Base-by-base conservation (phyloP, 495 filamentous ascomycete species). In the Aspergillus leporis region DNA sequence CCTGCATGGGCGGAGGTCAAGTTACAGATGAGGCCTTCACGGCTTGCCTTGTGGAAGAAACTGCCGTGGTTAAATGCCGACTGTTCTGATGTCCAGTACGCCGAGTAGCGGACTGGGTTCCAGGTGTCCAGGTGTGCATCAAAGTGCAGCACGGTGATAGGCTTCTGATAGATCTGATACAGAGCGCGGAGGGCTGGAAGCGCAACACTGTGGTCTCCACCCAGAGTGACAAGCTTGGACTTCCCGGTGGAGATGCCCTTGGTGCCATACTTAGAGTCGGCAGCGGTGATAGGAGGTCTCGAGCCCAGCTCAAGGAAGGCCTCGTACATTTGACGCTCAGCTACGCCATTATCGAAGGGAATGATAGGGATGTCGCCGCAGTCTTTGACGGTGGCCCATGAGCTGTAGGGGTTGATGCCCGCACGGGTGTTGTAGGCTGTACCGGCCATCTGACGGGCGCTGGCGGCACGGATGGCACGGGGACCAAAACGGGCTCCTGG, bases 41-140 rank as follows among this genome's bases (percentile, higher is more conserved):
- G 82, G 48, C 83, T 84, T 3, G 91, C 90, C 50, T 91, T 80
- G 84, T 89, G 90, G 79, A 95, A 94, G 84, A 93, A 92, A 49
- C 80, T 87, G 4, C 91, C 90, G 70, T 95, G 91, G 66, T 86
- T 93, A 75, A 93, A 95, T 58, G 84, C 79, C 9, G 83, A 78
- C 66, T 90, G 89, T 66, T 84, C 80, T 13, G 79, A 82, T 8
- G 78, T 71, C 90, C 91, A 95, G 53, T 85, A 85, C 14, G 82
- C 85, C 0, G 88, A 86, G 71, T 93, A 93, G 56, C 87, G 88
- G 13, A 81, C 83, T 0, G 91, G 91, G 66, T 91, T 85, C 90
- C 90, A 93, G 5, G 91, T 94, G 67, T 95, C 91, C 0, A 90
- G 78, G 67, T 90, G 87, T 10, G 85, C 90, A 65, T 94, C 91